Base-by-base conservation (phyloP, 2,329 filamentous ascomycete genomes). In the Claviceps sorghi region DNA sequence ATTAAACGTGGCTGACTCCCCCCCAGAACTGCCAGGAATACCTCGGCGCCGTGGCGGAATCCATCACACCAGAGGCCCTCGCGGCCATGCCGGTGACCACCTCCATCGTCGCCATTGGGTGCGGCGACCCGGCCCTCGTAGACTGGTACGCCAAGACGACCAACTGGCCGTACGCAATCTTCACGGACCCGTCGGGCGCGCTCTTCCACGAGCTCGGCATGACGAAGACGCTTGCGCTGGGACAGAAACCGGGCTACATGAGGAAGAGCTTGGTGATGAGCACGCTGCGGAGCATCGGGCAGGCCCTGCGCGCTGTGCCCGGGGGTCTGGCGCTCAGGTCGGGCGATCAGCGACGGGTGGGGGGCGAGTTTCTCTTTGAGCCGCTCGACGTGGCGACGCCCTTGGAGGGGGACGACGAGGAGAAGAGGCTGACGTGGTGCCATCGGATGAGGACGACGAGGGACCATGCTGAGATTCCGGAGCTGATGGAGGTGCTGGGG, bases 311-410 rank as follows among this genome's bases (percentile, higher is more conserved):
- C 58, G 71, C 81, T 54, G 67, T 83, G 1, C 73, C 74, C 17
- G 70, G 64, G 8, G 82, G 81, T 0, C 67, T 84, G 48, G 79
- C 75, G 5, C 69, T 78, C 54, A 82, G 81, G 63, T 79, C 77
- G 21, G 85, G 86, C 3, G 77, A 86, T 61, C 72, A 77, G 61
- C 72, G 75, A 50, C 83, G 88, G 67, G 81, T 86, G 2, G 85
- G 86, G 26, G 86, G 86, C 11, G 86, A 90, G 68, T 87, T 89
- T 56, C 64, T 90, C n/a, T 88, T 88, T 57, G 82, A 86, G 62
- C 76, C 76, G 0, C 54, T 65, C 2, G 65, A 71, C 3, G 54
- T 76, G 44, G 65, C 66, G 49, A 71, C 71, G 15, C 74, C 73
- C 3, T 52, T 53, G 19, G 60, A 59, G 7, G 56, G 50, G n/a